Evolutionary conservation across 2,329 filamentous ascomycete genomes (phyloP), one percentile per base, ranked within the genome.

Genomic region (Amauroascus niger): DNA sequence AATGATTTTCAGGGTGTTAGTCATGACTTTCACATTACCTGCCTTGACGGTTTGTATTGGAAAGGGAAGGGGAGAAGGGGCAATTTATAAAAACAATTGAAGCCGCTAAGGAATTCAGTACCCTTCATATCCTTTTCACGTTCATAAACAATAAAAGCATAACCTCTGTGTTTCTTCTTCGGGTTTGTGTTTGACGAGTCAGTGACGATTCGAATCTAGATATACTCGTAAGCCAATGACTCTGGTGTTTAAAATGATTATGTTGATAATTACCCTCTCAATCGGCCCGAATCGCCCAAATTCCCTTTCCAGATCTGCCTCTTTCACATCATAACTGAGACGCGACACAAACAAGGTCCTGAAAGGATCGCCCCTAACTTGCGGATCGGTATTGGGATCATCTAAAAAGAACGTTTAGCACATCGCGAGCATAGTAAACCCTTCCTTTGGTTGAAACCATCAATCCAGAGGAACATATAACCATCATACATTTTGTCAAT

Each of bases 61-160:
- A 47, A 39, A 48, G 46, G 35, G 35, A 53, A 59, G 56, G 59
- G 60, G 60, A 57, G 49, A 57, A 55, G 62, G 57, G 58, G 56
- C 48, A 44, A 54, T 5, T n/a, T 40, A 45, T 45, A 30, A 13
- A 9, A 22, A 58, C 53, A 55, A 57, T 61, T 61, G 67, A 66
- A 63, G 63, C 63, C 63, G 61, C 62, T 65, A 60, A 65, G 68
- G 70, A 66, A 68, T 54, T 50, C 41, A 56, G 59, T 94, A 96
- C 90, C 89, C 88, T 94, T 94, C 90, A 97, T 96, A 69, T 97
- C 93, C 72, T 91, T 90, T 74, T 97, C 93, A 69, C 88, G 85
- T 72, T 97, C 91, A 68, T 91, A 98, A 52, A 97, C 88, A 62
- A 98, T 86, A 67, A 98, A 98, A 57, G 88, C 93, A 71, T 98